phyloP scores from a whole-genome alignment of 331 rosid genomes.

The Prunus yedoensis region DNA sequence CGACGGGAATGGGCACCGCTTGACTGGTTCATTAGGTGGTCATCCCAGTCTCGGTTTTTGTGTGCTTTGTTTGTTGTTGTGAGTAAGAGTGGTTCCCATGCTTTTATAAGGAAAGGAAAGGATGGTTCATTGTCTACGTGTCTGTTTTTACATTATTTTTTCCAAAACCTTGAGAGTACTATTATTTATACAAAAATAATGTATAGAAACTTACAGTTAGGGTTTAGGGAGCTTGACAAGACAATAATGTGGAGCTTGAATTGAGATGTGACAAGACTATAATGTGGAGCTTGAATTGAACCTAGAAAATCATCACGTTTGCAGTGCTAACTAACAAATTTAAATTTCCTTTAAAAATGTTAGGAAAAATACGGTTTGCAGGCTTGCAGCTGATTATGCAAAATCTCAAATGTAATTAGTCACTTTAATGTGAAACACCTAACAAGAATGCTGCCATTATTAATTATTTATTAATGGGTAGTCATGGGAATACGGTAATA shows the following conservation, averaged over 20 bases:
- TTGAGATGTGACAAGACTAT: too few relatives aligned
- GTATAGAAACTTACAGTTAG: too few relatives aligned
- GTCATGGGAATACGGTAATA: too few relatives aligned
- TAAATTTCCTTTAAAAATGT: neutral
- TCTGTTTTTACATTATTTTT: neutral
- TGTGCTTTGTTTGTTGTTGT: neutral
- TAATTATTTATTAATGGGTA: too few relatives aligned
- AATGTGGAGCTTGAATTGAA: too few relatives aligned
- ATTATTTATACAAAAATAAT: too few relatives aligned
- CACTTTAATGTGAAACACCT: neutral
- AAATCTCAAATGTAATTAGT: neutral
- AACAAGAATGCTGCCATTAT: neutral
- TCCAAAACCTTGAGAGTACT: too few relatives aligned
- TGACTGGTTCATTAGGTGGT: constrained; percentile 25
- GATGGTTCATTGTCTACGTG: neutral
- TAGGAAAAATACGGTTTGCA: neutral
- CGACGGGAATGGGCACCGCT: constrained; percentile 18
- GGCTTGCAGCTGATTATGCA: neutral
- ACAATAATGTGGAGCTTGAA: too few relatives aligned
- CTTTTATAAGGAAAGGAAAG: neutral
- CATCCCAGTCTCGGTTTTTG: neutral
- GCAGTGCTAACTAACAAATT: neutral
- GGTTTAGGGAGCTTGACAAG: too few relatives aligned
- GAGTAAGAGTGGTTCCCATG: neutral
- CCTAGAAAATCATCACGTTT: too few relatives aligned